Base-by-base conservation (phyloP, 306 rosid species). In the Begonia peltatifolia region DNA sequence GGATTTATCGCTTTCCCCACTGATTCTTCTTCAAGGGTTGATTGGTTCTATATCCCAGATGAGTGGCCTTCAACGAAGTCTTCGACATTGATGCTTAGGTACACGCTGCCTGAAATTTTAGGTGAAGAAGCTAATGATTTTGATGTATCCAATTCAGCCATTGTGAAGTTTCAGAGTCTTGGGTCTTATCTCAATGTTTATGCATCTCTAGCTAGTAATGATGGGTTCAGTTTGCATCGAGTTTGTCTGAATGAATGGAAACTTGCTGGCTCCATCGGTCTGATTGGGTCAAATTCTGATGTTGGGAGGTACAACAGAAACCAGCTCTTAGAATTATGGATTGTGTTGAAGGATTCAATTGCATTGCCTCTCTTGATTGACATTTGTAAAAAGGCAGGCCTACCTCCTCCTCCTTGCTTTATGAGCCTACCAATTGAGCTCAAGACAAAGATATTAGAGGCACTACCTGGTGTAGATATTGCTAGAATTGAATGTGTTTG, bases 361-460 rank as follows among this genome's bases (percentile, higher is more conserved):
- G 86, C 69, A 42, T 66, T 76, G 61, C 97, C 97, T 9, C 73
- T 89, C 14, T 54, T 82, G 51, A 89, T 82, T 58, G 90, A 89
- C 63, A 73, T 89, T 11, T 85, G 94, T 56, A 81, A 71, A 22
- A 70, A 68, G 68, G 70, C 83, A 18, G 80, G 87, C 14, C 59
- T 89, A 49, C 69, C 51, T 1, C 57, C 76, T 23, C 97, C 97
- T 0, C 74, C 95, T 0, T 74, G 90, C 59, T 72, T 89, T 13
- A 72, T 76, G 83, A 66, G 81, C 6, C 85, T 89, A 11, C 94
- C 94, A 0, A 60, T 67, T 17, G 97, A 84, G 9, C 74, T 89
- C 38, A 81, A 84, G 63, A 52, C 68, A 50, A 60, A 76, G 78
- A 71, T 89, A 52, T 73, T 89, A 46, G 90, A 82, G 65, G 46